Evolutionary conservation across 441 rosid species (phyloP).

Genomic region (Bruguiera hainesii): DNA sequence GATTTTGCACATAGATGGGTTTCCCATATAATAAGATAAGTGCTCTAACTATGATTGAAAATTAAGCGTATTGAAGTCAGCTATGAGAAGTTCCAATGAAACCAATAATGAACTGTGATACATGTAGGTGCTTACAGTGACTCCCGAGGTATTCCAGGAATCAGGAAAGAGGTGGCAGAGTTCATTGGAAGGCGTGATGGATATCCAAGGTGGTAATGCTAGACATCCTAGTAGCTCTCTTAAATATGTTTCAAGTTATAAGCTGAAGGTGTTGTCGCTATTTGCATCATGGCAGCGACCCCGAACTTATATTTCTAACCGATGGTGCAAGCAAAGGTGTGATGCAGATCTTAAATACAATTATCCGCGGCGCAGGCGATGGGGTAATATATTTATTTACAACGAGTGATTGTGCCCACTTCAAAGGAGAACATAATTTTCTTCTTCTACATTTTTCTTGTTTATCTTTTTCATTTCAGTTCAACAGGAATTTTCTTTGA

Average conservation of each 20-base stretch:
- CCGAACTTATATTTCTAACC: slow-evolving; percentile 93
- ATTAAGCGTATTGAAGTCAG: not conserved
- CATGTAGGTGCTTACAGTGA: slow-evolving; percentile 92
- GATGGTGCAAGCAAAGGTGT: slow-evolving; percentile 99
- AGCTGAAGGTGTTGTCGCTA: slow-evolving; percentile 8
- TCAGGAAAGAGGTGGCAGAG: slow-evolving; percentile 94
- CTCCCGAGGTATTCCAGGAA: slow-evolving; percentile 85
- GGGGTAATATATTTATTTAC: slow-evolving; percentile 54
- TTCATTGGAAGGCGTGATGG: slow-evolving; percentile 94
- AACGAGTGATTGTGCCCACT: not conserved
- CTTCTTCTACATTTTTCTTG: not conserved
- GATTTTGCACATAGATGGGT: too few species aligned
- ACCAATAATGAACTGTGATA: slow-evolving; percentile 6
- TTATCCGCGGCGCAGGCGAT: slow-evolving; percentile 76
- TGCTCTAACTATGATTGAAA: not conserved
- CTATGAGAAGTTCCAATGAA: not conserved
- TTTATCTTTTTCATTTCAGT: not conserved
- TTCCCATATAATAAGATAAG: not conserved
- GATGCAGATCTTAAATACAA: slow-evolving; percentile 79
- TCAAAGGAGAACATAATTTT: not conserved
- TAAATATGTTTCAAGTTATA: not conserved
- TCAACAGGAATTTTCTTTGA: slow-evolving; percentile 12
- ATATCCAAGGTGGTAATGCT: slow-evolving; percentile 66
- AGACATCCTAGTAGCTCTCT: slow-evolving; percentile 7
- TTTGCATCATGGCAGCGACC: slow-evolving; percentile 57